phyloP scores from a whole-genome alignment of 148 eudicot species.

The Vaccinium darrowii region DNA sequence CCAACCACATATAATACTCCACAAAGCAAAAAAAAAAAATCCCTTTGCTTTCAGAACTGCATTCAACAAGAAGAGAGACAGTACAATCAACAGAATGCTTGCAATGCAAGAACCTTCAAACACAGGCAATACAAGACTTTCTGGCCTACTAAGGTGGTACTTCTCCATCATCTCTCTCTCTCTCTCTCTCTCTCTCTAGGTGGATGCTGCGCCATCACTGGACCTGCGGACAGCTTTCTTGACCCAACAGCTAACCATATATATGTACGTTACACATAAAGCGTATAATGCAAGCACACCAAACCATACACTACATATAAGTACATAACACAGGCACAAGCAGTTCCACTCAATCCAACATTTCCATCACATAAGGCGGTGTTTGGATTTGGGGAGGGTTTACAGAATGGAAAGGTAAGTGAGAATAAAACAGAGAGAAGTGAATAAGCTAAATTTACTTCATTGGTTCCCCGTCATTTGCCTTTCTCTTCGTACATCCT shows the following conservation, averaged over 20 bases:
- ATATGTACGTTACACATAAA: not conserved
- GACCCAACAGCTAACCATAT: not conserved
- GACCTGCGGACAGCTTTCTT: not conserved
- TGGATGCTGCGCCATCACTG: not conserved
- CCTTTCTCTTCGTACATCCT: not conserved
- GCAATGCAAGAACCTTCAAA: slow-evolving; percentile 27
- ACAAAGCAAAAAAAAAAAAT: not conserved
- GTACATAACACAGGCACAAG: not conserved
- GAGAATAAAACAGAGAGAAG: not conserved
- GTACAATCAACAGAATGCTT: slow-evolving; percentile 16
- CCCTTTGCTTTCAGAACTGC: not conserved
- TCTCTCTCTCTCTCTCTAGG: not conserved
- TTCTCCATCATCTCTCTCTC: slow-evolving; percentile 13
- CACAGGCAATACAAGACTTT: slow-evolving; percentile 13
- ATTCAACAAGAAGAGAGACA: not conserved
- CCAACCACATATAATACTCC: not conserved
- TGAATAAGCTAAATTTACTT: not conserved
- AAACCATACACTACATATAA: not conserved
- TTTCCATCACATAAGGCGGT: not conserved
- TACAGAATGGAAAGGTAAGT: not conserved
- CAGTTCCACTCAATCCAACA: not conserved
- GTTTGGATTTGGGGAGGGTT: not conserved
- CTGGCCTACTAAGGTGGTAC: slow-evolving; percentile 12
- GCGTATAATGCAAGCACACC: not conserved
- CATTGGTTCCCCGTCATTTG: not conserved